phyloP scores from a whole-genome alignment of 23 red algal species.

The Gracilaria caudata region DNA sequence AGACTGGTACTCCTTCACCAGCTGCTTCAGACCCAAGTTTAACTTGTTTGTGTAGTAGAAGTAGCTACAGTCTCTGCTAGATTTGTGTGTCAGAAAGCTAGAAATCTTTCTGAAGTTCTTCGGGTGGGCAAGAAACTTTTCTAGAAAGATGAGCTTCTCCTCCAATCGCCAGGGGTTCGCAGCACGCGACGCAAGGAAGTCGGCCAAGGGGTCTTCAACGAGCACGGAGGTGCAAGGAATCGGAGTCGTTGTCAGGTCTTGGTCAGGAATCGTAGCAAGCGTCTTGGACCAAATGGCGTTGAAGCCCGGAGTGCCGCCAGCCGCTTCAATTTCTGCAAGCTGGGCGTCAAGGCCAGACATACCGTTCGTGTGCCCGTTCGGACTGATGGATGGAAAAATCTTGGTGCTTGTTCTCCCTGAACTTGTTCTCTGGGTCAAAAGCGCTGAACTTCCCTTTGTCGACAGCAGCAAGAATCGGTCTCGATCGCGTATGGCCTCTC shows the following conservation, averaged over 20 bases:
- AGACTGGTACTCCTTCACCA: constrained; percentile 57
- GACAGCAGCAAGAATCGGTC: constrained; percentile 38
- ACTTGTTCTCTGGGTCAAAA: constrained; percentile 48
- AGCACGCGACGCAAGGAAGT: constrained; percentile 47
- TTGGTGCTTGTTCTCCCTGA: constrained; percentile 66
- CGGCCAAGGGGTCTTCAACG: constrained; percentile 64
- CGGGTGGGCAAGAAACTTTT: constrained; percentile 77
- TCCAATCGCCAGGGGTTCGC: constrained; percentile 82
- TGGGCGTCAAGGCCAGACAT: constrained; percentile 39
- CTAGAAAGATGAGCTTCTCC: constrained; percentile 84
- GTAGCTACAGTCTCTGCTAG: constrained; percentile 68
- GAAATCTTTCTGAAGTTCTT: constrained; percentile 92
- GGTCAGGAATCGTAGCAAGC: constrained; percentile 49
- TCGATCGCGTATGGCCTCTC: constrained; percentile 51
- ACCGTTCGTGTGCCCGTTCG: constrained; percentile 32
- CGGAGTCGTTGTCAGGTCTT: constrained; percentile 20
- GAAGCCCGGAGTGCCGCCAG: constrained; percentile 56
- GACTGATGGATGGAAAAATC: constrained; percentile 43
- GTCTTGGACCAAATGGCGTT: constrained; percentile 56
- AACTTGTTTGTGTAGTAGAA: constrained; percentile 93
- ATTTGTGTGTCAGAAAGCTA: constrained; percentile 77
- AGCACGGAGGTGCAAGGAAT: constrained; percentile 57
- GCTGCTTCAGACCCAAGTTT: constrained; percentile 71
- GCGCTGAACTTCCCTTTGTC: constrained; percentile 36
- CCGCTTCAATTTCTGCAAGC: constrained; percentile 47